A percentile compares a stretch with the other conserved stretches of the same genome.
Evolutionary conservation across 1,139 yeast genomes (phyloP).

Genomic region (Saccharomyces hybrid): DNA sequence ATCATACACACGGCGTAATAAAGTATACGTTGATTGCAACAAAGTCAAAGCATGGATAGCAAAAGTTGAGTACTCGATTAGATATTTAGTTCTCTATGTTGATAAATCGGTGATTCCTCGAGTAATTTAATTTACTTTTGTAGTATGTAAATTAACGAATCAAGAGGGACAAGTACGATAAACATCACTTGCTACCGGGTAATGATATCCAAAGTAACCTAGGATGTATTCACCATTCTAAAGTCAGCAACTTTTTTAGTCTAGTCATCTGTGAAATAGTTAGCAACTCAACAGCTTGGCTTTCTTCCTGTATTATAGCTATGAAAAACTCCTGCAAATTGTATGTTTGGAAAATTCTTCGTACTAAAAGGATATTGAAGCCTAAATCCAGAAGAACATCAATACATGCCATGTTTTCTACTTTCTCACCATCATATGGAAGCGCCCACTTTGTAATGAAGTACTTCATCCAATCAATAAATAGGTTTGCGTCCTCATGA

Average conservation of each 20-base stretch:
- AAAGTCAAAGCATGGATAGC: background rate
- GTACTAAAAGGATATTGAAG: constrained; percentile 6
- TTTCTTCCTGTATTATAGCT: background rate
- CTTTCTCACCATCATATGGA: background rate
- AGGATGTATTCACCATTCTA: background rate
- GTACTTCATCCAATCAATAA: background rate
- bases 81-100: background rate
- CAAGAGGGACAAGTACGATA: background rate
- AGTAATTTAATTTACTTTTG: background rate
- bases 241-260: background rate
- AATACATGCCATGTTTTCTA: background rate
- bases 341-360: background rate
- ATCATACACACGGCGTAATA: background rate
- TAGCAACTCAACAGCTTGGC: background rate
- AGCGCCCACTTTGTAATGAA: background rate
- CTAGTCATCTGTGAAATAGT: background rate
- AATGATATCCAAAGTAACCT: background rate
- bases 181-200: background rate
- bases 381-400: constrained; percentile 4
- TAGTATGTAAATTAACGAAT: background rate
- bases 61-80: background rate
- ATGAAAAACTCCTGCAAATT: background rate
- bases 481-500: background rate
- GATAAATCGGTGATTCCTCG: background rate
- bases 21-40: background rate